phyloP scores from a whole-genome alignment of 352 stramenopile species.

The Phytopythium kandeliae region DNA sequence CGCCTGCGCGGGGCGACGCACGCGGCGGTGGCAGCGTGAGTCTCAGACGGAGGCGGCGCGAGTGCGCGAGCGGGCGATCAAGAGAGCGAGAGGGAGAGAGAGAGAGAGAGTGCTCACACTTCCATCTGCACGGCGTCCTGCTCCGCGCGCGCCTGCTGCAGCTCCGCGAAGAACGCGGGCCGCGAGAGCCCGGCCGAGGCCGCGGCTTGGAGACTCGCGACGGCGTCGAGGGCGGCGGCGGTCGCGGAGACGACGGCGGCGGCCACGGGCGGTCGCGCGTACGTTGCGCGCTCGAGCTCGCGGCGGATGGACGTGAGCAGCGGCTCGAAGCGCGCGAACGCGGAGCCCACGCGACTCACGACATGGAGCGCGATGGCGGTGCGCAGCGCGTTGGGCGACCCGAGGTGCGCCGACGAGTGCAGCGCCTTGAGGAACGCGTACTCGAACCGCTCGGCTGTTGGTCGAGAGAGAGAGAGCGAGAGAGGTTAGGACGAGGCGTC shows the following conservation, averaged over 20 bases:
- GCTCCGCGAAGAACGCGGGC: conserved; percentile 52
- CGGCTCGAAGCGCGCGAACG: conserved; percentile 43
- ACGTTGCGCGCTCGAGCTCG: conserved; percentile 39
- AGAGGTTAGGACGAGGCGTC: too few relatives aligned
- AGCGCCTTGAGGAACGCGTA: conserved; percentile 42
- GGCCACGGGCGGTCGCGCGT: conserved; percentile 16
- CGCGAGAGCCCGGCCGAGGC: conserved; percentile 20
- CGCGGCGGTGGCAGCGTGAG: too few relatives aligned
- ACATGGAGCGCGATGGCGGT: conserved; percentile 58
- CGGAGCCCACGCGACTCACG: conserved; percentile 28
- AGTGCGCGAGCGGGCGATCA: too few relatives aligned
- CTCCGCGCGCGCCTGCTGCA: conserved; percentile 31
- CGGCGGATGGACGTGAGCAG: conserved; percentile 23
- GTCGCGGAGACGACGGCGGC: not conserved
- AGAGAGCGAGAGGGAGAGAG: too few relatives aligned
- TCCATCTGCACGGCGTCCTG: conserved; percentile 30
- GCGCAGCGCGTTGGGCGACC: conserved; percentile 46
- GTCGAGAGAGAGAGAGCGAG: not conserved
- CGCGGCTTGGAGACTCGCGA: conserved; percentile 7
- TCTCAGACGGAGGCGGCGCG: too few relatives aligned
- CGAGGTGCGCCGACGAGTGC: conserved; percentile 46
- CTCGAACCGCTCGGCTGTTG: conserved; percentile 27
- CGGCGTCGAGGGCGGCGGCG: not conserved
- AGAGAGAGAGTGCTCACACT: conserved; percentile 31
- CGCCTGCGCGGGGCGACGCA: too few relatives aligned